These are phyloP conservation scores for Linderina pennispora DNA, from an alignment of 192 early-diverging fungal species.

Conservation along the genomic window DNA sequence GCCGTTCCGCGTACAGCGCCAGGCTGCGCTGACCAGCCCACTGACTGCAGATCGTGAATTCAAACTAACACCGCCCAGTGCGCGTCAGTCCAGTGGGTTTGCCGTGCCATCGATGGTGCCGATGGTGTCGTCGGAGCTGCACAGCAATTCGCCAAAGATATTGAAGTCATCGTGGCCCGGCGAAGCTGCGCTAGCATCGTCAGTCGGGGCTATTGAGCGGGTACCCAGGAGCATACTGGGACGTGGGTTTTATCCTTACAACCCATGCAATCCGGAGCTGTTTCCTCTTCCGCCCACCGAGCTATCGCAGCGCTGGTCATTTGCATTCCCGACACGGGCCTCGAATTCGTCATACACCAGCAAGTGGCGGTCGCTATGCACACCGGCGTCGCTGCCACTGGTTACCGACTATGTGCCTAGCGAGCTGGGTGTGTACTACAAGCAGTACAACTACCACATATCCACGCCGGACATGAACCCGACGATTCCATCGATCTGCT, in stretches of 20 bases:
- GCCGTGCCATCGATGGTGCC: conserved; percentile 6
- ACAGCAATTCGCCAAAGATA: conserved; percentile 21
- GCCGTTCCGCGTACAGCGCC: too few species aligned
- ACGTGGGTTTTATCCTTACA: conserved; percentile 33
- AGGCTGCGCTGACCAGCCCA: background rate
- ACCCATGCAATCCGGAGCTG: conserved; percentile 68
- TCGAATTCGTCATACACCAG: conserved; percentile 53
- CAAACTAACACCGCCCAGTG: conserved; percentile 22
- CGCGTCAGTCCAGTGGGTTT: conserved; percentile 1
- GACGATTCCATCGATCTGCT: conserved; percentile 29
- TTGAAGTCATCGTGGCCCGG: conserved; percentile 6
- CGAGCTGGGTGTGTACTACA: conserved; percentile 62
- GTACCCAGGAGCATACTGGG: conserved; percentile 3
- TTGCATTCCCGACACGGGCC: conserved; percentile 66
- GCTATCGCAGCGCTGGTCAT: conserved; percentile 81
- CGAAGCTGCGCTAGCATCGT: too few species aligned
- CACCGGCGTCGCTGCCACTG: conserved; percentile 90
- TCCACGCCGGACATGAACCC: conserved; percentile 17
- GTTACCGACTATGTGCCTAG: conserved; percentile 78
- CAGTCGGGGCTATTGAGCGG: too few species aligned
- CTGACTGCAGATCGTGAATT: conserved; percentile 7
- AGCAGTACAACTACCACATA: conserved; percentile 57
- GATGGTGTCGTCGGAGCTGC: conserved; percentile 4
- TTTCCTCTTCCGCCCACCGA: conserved; percentile 52
- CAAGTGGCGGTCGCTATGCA: conserved; percentile 87